Conservation (phyloP, 495 filamentous ascomycete genomes). For the Penicillium macrosclerotiorum region DNA sequence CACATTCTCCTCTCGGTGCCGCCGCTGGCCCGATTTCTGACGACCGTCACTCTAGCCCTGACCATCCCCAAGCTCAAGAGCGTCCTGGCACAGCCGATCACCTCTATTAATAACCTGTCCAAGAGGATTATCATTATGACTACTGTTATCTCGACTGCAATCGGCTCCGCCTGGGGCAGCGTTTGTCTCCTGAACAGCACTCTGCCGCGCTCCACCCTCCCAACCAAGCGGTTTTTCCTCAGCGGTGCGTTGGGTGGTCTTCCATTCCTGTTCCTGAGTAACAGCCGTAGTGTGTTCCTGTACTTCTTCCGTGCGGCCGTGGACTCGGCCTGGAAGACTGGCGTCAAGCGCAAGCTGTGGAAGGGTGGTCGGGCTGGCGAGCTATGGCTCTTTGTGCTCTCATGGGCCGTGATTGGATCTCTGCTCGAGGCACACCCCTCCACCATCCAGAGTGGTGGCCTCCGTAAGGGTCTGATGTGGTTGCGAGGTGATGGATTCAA, state of each 20-base stretch:
- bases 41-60: conserved; percentile 65
- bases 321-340: conserved; percentile 86
- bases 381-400: conserved; percentile 73
- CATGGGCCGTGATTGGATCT: conserved; percentile 72
- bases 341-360: conserved; percentile 82
- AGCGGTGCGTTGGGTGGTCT: conserved; percentile 81
- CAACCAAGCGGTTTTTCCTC: conserved; percentile 81
- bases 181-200: conserved; percentile 82
- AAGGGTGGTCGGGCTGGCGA: conserved; percentile 76
- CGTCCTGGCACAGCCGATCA: conserved; percentile 63
- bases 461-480: conserved; percentile 73
- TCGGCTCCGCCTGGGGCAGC: conserved; percentile 80
- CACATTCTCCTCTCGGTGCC: conserved; percentile 82
- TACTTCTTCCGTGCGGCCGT: conserved; percentile 71
- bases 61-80: conserved; percentile 62
- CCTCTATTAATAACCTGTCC: conserved; percentile 61
- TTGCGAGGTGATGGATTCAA: conserved; percentile 68
- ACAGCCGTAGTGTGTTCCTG: conserved; percentile 63
- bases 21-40: conserved; percentile 69
- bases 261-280: conserved; percentile 68
- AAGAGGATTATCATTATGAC: conserved; percentile 63
- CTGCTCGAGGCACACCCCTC: conserved; percentile 71
- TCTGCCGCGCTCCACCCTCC: conserved; percentile 71
- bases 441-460: conserved; percentile 62
- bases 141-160: conserved; percentile 70